Conservation (phyloP, 1,284 basidiomycete genomes). For the Pisolithus thermaeus region DNA sequence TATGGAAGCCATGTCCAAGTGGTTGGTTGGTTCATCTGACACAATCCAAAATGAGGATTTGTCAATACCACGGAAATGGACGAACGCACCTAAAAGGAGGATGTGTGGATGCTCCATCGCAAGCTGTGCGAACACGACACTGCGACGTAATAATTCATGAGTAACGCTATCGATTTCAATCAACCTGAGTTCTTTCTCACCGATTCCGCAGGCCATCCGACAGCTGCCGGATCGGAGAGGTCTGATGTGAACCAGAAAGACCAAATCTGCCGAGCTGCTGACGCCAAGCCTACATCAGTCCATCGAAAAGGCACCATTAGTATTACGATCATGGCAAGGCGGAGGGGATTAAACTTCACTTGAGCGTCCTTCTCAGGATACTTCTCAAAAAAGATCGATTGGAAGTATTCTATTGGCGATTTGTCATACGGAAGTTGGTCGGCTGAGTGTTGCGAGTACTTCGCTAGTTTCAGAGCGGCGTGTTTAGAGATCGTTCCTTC, state of each 20-base stretch:
- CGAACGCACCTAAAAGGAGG: constrained; percentile 55
- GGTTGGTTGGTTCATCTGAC: constrained; percentile 64
- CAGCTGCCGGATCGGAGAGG: constrained; percentile 84
- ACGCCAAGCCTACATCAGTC: constrained; percentile 73
- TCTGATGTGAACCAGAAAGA: constrained; percentile 58
- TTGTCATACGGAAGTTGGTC: constrained; percentile 97
- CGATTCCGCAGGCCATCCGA: constrained; percentile 95
- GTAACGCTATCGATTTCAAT: constrained; percentile 12
- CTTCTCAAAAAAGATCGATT: constrained; percentile 72
- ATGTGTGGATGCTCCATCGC: constrained; percentile 94
- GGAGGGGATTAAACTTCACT: constrained; percentile 27
- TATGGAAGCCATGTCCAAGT: constrained; percentile 75
- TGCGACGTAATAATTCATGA: constrained; percentile 27
- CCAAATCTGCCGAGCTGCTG: constrained; percentile 95
- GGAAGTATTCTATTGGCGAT: constrained; percentile 93
- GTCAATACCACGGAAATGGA: constrained; percentile 4
- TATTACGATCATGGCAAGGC: constrained; percentile 5
- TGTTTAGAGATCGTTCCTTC: constrained; percentile 90
- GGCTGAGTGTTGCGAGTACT: constrained; percentile 98
- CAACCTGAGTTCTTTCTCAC: constrained; percentile 35
- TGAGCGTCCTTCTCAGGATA: constrained; percentile 90
- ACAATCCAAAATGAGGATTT: constrained; percentile 4
- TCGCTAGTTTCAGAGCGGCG: constrained; percentile 52
- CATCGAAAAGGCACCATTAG: constrained; percentile 2
- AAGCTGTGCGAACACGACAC: constrained; percentile 88